A percentile compares a stretch with the other conserved stretches of the same genome.
Evolutionary conservation across 2,329 filamentous ascomycete genomes (phyloP).

Genomic region (Aspergillus fijiensis): DNA sequence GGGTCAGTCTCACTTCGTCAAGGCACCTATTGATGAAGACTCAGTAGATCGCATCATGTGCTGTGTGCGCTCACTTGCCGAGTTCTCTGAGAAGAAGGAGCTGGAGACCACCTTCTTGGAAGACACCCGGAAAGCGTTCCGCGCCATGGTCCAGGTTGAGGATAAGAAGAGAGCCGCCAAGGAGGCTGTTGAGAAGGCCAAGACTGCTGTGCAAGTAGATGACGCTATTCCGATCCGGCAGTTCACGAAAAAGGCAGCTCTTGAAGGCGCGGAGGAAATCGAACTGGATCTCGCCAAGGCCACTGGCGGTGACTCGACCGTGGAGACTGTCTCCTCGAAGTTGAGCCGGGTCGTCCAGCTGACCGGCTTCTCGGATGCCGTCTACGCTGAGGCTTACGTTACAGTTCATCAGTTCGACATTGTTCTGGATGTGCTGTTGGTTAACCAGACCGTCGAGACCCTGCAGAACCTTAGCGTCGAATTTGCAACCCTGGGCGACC

Average conservation of each 20-base stretch:
- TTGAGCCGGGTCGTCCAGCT: slow-evolving; percentile 94
- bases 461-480: slow-evolving; percentile 96
- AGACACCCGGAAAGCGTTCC: slow-evolving; percentile 93
- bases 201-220: slow-evolving; percentile 91
- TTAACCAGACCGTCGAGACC: slow-evolving; percentile 96
- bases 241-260: slow-evolving; percentile 83
- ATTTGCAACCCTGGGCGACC: slow-evolving; percentile 94
- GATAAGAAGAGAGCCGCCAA: slow-evolving; percentile 98
- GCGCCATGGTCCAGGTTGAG: slow-evolving; percentile 93
- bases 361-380: slow-evolving; percentile 95
- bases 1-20: slow-evolving; percentile 97
- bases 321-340: slow-evolving; percentile 89
- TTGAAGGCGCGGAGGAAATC: slow-evolving; percentile 79
- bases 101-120: slow-evolving; percentile 90
- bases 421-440: slow-evolving; percentile 89
- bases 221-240: slow-evolving; percentile 92
- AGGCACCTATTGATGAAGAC: slow-evolving; percentile 95
- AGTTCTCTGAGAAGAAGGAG: slow-evolving; percentile 86
- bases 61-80: slow-evolving; percentile 86
- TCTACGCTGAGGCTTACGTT: slow-evolving; percentile 98
- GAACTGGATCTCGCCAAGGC: slow-evolving; percentile 90
- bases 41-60: slow-evolving; percentile 99
- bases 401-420: slow-evolving; percentile 99
- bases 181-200: slow-evolving; percentile 87
- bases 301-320: slow-evolving; percentile 80